Percentiles rank a stretch among this genome's conserved stretches.
Evolutionary conservation across 805 yeast species (phyloP).

Genomic region (Candida maesae): DNA sequence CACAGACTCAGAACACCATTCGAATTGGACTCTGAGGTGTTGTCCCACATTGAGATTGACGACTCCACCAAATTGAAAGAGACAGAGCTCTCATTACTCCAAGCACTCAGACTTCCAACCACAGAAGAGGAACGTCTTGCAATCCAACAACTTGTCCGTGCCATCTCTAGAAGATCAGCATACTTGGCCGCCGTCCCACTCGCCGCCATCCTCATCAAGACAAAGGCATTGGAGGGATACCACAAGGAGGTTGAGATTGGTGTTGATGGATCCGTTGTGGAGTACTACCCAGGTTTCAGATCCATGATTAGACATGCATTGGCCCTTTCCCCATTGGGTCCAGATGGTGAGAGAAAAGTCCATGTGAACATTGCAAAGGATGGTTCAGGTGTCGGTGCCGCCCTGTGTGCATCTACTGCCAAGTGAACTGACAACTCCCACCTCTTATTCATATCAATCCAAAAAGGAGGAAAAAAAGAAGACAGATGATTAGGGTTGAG

Average conservation of each 20-base stretch:
- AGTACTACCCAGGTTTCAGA: slow-evolving; percentile 88
- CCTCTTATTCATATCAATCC: too few relatives aligned
- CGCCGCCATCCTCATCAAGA: slow-evolving; percentile 71
- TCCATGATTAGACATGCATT: slow-evolving; percentile 77
- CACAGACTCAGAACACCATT: slow-evolving; percentile 75
- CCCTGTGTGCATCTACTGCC: slow-evolving; percentile 58
- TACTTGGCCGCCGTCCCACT: slow-evolving; percentile 83
- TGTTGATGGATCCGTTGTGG: slow-evolving; percentile 93
- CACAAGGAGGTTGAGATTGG: slow-evolving; percentile 87
- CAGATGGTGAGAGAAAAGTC: slow-evolving; percentile 70
- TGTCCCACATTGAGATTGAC: slow-evolving; percentile 84
- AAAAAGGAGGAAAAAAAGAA: too few relatives aligned
- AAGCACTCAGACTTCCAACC: slow-evolving; percentile 67
- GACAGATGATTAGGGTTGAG: too few relatives aligned
- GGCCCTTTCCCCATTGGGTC: slow-evolving; percentile 62
- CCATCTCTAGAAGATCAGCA: slow-evolving; percentile 87
- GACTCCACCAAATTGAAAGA: slow-evolving; percentile 67
- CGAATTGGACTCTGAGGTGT: slow-evolving; percentile 75
- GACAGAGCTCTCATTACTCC: slow-evolving; percentile 64
- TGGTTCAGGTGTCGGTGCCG: slow-evolving; percentile 98
- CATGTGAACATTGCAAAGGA: slow-evolving; percentile 84
- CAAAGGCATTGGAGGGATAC: slow-evolving; percentile 55
- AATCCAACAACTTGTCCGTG: slow-evolving; percentile 69
- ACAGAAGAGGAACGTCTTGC: slow-evolving; percentile 66
- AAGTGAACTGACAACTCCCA: too few relatives aligned